These are phyloP conservation scores for Rhizopogon vinicolor DNA, from an alignment of 768 basidiomycete genomes.

Conservation along the genomic window DNA sequence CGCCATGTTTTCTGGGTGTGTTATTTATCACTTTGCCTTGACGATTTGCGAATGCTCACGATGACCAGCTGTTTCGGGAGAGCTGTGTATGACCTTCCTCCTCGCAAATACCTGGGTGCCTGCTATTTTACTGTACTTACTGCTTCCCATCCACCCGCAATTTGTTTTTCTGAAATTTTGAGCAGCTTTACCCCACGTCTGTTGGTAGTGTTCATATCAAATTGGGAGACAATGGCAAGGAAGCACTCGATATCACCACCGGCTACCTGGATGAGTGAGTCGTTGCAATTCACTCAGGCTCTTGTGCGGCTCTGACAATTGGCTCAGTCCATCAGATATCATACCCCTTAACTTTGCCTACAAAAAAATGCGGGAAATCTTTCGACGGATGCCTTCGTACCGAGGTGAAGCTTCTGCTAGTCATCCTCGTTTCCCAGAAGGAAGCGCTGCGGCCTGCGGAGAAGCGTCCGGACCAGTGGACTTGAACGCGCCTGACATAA, in stretches of 20 bases:
- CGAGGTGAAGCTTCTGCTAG: conserved; percentile 23
- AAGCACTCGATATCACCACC: conserved; percentile 40
- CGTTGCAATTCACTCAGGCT: not conserved
- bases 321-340: conserved; percentile 19
- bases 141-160: not conserved
- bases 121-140: conserved; percentile 32
- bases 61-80: conserved; percentile 20
- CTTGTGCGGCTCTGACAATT: not conserved
- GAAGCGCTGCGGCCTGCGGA: conserved; percentile 21
- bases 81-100: conserved; percentile 6
- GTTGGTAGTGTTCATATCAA: conserved; percentile 45
- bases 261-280: conserved; percentile 41
- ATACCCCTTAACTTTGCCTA: conserved; percentile 21
- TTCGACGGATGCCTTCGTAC: conserved; percentile 37
- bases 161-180: not conserved
- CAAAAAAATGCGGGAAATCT: conserved; percentile 20
- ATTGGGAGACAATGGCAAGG: conserved; percentile 35
- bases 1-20: conserved; percentile 37
- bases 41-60: not conserved
- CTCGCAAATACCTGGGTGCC: conserved; percentile 23
- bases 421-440: conserved; percentile 12
- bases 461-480: conserved; percentile 14
- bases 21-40: not conserved
- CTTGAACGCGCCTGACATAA: conserved; percentile 25
- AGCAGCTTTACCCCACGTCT: conserved; percentile 40